Conservation (phyloP, 768 basidiomycete species). For the Lanmaoa rubissima region DNA sequence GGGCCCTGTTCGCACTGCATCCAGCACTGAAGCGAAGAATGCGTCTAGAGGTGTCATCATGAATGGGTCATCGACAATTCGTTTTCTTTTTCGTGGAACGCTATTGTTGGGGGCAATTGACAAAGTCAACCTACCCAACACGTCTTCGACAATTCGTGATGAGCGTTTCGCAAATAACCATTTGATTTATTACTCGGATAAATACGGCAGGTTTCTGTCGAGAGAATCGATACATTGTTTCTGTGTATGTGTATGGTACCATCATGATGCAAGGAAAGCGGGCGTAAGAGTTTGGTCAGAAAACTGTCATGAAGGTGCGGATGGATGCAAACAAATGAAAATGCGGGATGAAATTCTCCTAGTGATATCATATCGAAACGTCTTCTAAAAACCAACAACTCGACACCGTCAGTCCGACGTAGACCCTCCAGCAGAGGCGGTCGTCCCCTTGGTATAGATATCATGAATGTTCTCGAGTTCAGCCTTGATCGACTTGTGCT, state of each 20-base stretch:
- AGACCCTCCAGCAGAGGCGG: background rate
- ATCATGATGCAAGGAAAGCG: background rate
- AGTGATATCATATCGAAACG: background rate
- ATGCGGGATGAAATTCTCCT: background rate
- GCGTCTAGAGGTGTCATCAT: too few relatives aligned
- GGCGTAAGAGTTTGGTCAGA: background rate
- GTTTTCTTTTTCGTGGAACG: too few relatives aligned
- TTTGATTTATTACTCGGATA: background rate
- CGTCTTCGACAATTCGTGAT: too few relatives aligned
- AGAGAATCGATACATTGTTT: background rate
- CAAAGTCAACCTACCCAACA: too few relatives aligned
- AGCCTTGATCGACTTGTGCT: constrained; percentile 46
- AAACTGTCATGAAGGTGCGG: background rate
- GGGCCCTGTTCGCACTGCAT: too few relatives aligned
- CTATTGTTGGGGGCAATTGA: too few relatives aligned
- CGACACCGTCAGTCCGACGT: constrained; percentile 11
- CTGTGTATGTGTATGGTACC: background rate
- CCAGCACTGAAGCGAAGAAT: too few relatives aligned
- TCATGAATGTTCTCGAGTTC: constrained; percentile 53
- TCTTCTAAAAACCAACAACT: background rate
- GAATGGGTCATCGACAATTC: too few relatives aligned
- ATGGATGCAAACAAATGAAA: background rate
- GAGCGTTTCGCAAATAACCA: background rate
- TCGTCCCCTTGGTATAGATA: constrained; percentile 32
- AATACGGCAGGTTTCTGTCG: background rate